Evolutionary conservation across 2,329 filamentous ascomycete species (phyloP).

Genomic region (Colletotrichum shisoi): DNA sequence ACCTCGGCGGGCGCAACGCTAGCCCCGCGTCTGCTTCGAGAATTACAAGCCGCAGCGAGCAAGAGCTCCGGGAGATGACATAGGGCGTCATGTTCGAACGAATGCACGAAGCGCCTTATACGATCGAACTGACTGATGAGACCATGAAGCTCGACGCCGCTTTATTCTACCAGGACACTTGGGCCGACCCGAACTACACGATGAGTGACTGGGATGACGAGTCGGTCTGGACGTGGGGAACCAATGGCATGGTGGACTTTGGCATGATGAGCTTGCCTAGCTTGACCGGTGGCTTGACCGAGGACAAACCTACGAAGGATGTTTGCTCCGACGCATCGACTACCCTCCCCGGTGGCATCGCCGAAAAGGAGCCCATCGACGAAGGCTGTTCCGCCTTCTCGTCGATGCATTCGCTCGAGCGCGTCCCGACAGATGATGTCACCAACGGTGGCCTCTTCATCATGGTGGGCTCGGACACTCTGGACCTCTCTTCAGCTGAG

Average conservation of each 20-base stretch:
- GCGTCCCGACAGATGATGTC: background rate
- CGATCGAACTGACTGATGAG: conserved; percentile 14
- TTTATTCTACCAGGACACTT: conserved; percentile 15
- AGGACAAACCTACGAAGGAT: conserved; percentile 6
- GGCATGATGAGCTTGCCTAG: conserved; percentile 25
- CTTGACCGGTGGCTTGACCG: background rate
- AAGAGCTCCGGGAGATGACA: conserved; percentile 58
- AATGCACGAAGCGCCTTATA: conserved; percentile 47
- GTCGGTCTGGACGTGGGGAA: conserved; percentile 20
- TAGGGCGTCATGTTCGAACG: conserved; percentile 53
- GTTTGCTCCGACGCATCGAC: background rate
- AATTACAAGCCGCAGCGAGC: conserved; percentile 46
- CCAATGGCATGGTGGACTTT: conserved; percentile 14
- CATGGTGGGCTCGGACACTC: conserved; percentile 3
- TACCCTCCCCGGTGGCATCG: background rate
- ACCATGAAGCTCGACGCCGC: conserved; percentile 23
- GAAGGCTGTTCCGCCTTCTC: background rate
- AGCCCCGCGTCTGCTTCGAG: conserved; percentile 38
- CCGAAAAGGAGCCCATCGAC: background rate
- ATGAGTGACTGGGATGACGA: conserved; percentile 14
- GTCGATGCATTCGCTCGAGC: background rate
- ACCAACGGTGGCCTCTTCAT: conserved; percentile 16
- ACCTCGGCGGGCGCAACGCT: conserved; percentile 45
- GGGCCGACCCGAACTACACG: conserved; percentile 16
- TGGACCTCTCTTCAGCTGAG: conserved; percentile 18